Conservation (phyloP, 768 basidiomycete genomes). For the Lanmaoa pseudosensibilis region DNA sequence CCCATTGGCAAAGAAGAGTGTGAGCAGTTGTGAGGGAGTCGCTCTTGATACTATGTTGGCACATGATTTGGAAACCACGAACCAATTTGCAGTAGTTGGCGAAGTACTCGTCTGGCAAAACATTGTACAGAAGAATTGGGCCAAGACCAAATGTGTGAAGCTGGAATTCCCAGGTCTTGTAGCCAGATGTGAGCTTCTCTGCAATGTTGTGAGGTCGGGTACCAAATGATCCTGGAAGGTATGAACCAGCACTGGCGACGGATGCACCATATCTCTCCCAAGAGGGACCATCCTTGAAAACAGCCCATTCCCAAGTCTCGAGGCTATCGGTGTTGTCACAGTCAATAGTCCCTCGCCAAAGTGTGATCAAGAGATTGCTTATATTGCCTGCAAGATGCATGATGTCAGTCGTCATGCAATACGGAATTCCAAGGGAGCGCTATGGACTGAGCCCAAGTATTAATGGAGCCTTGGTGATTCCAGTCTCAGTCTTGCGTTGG, state of each 20-base stretch:
- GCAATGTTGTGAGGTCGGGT: constrained; percentile 16
- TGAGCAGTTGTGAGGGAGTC: neutral
- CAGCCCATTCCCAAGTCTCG: no score
- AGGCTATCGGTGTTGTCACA: neutral
- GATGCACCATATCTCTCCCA: no score
- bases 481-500: no score
- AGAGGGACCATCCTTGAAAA: no score
- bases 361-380: neutral
- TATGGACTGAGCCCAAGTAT: no score
- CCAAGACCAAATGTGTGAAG: constrained; percentile 16
- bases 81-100: neutral
- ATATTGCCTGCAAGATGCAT: constrained; percentile 21
- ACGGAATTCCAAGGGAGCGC: neutral
- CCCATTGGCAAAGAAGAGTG: neutral
- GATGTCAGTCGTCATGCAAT: constrained; percentile 26
- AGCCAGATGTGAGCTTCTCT: constrained; percentile 21
- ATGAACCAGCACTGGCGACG: neutral
- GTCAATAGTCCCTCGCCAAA: constrained; percentile 16
- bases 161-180: constrained; percentile 26
- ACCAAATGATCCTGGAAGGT: constrained; percentile 18
- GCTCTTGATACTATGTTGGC: neutral
- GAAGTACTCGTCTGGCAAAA: constrained; percentile 17
- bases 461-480: no score
- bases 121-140: constrained; percentile 12
- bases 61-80: neutral